Percentiles rank a stretch among this genome's conserved stretches.
Conservation (phyloP, 2,329 filamentous ascomycete species). For the Pseudogymnoascus sp. region DNA sequence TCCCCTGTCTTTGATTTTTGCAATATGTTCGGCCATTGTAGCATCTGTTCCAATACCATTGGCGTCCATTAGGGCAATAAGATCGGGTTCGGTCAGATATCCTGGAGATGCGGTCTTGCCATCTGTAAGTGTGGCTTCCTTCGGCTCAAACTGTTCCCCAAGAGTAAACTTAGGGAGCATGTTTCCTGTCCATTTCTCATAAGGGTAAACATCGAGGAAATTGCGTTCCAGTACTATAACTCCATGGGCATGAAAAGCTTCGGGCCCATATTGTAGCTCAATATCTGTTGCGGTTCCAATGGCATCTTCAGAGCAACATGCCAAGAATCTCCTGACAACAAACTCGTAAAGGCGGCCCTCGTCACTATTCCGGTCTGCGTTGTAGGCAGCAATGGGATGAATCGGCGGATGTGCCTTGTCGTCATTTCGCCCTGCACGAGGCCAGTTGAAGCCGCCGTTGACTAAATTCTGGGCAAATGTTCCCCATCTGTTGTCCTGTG, state of each 20-base stretch:
- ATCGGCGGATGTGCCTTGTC: constrained; percentile 97
- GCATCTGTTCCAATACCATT: constrained; percentile 98
- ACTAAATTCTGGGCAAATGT: constrained; percentile 69
- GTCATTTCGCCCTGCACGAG: constrained; percentile 78
- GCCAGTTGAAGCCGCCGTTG: constrained; percentile 71
- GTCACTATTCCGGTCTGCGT: constrained; percentile 53
- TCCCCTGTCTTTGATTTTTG: constrained; percentile 84
- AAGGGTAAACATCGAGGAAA: constrained; percentile 91
- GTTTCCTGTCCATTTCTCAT: constrained; percentile 92
- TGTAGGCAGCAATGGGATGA: constrained; percentile 78
- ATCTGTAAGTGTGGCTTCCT: constrained; percentile 81
- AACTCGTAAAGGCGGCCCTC: constrained; percentile 87
- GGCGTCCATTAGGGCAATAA: constrained; percentile 95
- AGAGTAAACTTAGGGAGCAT: constrained; percentile 72
- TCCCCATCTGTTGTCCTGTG: constrained; percentile 70
- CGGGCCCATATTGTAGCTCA: constrained; percentile 71
- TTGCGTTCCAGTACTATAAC: constrained; percentile 82
- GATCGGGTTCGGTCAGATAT: constrained; percentile 89
- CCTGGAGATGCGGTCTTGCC: constrained; percentile 81
- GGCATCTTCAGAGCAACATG: constrained; percentile 92
- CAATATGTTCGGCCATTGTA: constrained; percentile 98
- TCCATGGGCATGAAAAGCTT: constrained; percentile 75
- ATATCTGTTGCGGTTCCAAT: constrained; percentile 80
- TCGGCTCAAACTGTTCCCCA: constrained; percentile 80
- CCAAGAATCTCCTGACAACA: constrained; percentile 82